These are phyloP conservation scores for Talaromyces sp. DNA, from an alignment of 2,329 filamentous ascomycete genomes.

Conservation along the genomic window DNA sequence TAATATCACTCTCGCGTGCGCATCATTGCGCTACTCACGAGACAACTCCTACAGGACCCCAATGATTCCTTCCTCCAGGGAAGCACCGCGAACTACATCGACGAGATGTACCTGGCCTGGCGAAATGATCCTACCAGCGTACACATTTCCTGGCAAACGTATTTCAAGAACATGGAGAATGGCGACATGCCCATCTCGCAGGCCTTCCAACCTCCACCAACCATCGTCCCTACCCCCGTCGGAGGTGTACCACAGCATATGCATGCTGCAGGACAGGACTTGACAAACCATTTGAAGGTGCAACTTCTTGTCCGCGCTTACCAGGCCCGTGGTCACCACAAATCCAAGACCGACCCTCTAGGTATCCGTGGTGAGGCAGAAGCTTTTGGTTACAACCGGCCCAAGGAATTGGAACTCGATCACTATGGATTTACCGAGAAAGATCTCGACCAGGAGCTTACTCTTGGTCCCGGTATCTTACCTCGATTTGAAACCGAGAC, in stretches of 20 bases:
- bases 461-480: slow-evolving; percentile 87
- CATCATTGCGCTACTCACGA: slow-evolving; percentile 16
- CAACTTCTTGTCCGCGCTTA: slow-evolving; percentile 96
- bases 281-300: slow-evolving; percentile 96
- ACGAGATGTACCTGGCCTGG: slow-evolving; percentile 99
- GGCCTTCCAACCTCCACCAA: slow-evolving; percentile 93
- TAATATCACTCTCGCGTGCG: slow-evolving; percentile 24
- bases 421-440: slow-evolving; percentile 94
- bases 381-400: slow-evolving; percentile 78
- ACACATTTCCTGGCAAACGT: slow-evolving; percentile 97
- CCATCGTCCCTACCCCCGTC: slow-evolving; percentile 74
- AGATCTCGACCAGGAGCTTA: slow-evolving; percentile 88
- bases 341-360: slow-evolving; percentile 93
- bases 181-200: slow-evolving; percentile 97
- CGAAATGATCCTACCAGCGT: slow-evolving; percentile 89
- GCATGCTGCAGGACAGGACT: slow-evolving; percentile 69
- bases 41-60: slow-evolving; percentile 54
- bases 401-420: slow-evolving; percentile 86
- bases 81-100: slow-evolving; percentile 97
- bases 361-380: slow-evolving; percentile 83
- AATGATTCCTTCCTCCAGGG: slow-evolving; percentile 96
- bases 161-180: slow-evolving; percentile 99
- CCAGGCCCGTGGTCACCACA: slow-evolving; percentile 96
- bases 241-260: slow-evolving; percentile 70
- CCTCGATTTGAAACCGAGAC: slow-evolving; percentile 85